Evolutionary conservation across 805 yeast genomes (phyloP), one percentile per base, ranked within the genome.

Genomic region (Brettanomyces naardenensis): DNA sequence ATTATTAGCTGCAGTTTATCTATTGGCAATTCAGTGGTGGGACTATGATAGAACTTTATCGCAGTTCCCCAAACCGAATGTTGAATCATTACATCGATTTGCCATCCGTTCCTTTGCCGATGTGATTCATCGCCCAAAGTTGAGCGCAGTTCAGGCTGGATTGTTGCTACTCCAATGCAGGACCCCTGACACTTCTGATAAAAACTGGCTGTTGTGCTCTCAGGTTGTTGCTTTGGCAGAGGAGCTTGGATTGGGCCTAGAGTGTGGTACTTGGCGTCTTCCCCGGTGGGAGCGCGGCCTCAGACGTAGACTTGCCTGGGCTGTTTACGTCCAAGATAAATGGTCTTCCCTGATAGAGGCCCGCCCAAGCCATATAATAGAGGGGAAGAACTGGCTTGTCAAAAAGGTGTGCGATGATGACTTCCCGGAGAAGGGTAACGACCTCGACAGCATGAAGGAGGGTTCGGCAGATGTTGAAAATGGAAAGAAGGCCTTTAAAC

Each of bases 281-380:
- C 97, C 97, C 0, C 80, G 81, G 49, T 92, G 97, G 97, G 98
- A 90, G 54, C 69, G 95, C 36, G 94, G 95, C 5, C 62, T 90
- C 35, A 69, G 98, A 37, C 74, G 86, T 48, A 68, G 97, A 41
- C 61, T 90, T 35, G 95, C 97, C 1, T 90, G 98, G 97, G 97
- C 97, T 0, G 92, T 88, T 1, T 90, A 77, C 68, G 66, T 83
- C 36, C 95, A 88, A 57, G 96, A 88, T 52, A 87, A 89, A 54
- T 90, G 97, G 97, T 69, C 81, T 7, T 67, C 95, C 1, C 61
- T 89, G 35, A 75, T 78, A 37, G 94, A 86, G 52, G 76, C 89
- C 0, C 66, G 96, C 31, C 95, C 95, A 2, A 80, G 95, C 1
- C 95, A 87, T 57, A 70, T 82, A 26, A 73, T 78, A 17, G 67